These are phyloP conservation scores for Fomitopsis pinicola DNA, from an alignment of 1,284 basidiomycete species.

Conservation along the genomic window DNA sequence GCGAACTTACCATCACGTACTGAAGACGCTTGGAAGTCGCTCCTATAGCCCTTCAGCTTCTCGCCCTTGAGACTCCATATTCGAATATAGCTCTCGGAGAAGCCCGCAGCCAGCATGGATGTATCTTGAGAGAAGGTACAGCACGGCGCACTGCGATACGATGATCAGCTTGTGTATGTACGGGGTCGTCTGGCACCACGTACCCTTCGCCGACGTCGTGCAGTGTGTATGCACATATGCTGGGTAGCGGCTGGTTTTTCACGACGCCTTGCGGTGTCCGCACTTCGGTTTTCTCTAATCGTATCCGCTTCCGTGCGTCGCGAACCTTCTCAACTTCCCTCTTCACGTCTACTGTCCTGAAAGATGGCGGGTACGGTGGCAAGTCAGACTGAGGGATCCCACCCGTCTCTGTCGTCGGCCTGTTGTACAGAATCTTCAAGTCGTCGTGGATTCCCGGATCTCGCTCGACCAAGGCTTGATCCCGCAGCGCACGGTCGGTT, in stretches of 20 bases:
- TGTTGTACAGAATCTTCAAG: conserved; percentile 41
- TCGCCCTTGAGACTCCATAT: conserved; percentile 96
- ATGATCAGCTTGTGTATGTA: not conserved
- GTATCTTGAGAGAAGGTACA: conserved; percentile 89
- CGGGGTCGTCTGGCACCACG: conserved; percentile 7
- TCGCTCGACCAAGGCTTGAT: conserved; percentile 68
- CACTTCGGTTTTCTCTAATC: conserved; percentile 69
- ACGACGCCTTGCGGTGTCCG: conserved; percentile 55
- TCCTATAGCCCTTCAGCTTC: conserved; percentile 74
- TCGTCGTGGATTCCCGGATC: conserved; percentile 65
- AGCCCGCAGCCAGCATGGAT: conserved; percentile 94
- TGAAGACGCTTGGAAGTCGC: conserved; percentile 66
- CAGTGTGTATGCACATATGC: conserved; percentile 89
- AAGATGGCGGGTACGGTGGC: conserved; percentile 74
- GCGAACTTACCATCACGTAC: conserved; percentile 63
- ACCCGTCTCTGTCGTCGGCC: conserved; percentile 47
- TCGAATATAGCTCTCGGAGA: conserved; percentile 93
- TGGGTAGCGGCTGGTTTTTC: conserved; percentile 71
- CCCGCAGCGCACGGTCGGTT: conserved; percentile 68
- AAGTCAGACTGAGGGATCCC: conserved; percentile 73
- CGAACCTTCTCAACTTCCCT: conserved; percentile 89
- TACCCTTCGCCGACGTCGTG: conserved; percentile 93
- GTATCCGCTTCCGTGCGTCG: conserved; percentile 88
- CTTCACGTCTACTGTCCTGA: conserved; percentile 86
- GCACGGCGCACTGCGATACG: conserved; percentile 76